Conservation (phyloP, 768 basidiomycete genomes). For the Calocera viscosa region DNA sequence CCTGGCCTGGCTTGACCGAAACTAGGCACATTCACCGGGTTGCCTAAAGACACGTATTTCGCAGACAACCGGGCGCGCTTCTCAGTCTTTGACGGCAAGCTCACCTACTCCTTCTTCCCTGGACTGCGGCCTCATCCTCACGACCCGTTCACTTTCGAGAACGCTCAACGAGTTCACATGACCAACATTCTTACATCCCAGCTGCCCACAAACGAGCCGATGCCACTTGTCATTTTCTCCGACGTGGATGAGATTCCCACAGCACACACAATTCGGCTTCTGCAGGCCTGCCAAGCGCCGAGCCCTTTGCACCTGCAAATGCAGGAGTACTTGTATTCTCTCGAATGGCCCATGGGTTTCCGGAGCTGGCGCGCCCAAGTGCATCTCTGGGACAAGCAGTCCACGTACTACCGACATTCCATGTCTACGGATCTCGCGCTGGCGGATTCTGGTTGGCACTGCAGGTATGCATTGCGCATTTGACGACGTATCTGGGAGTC, state of each 20-base stretch:
- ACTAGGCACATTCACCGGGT: slow-evolving; percentile 42
- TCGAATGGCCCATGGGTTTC: slow-evolving; percentile 43
- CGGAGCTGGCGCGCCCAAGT: slow-evolving; percentile 47
- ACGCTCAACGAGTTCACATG: slow-evolving; percentile 38
- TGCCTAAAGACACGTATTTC: slow-evolving; percentile 43
- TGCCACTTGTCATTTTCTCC: slow-evolving; percentile 45
- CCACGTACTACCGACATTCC: slow-evolving; percentile 36
- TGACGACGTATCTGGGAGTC: not conserved
- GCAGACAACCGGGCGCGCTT: slow-evolving; percentile 37
- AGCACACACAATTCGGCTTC: slow-evolving; percentile 38
- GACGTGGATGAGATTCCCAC: slow-evolving; percentile 54
- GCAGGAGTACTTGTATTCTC: slow-evolving; percentile 50
- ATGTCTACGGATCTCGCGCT: slow-evolving; percentile 38
- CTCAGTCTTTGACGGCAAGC: slow-evolving; percentile 40
- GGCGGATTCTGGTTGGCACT: slow-evolving; percentile 57
- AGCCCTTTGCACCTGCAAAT: slow-evolving; percentile 46
- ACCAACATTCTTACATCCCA: slow-evolving; percentile 34
- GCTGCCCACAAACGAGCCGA: slow-evolving; percentile 25
- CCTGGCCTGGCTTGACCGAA: not conserved
- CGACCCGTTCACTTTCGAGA: slow-evolving; percentile 41
- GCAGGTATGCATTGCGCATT: slow-evolving; percentile 22
- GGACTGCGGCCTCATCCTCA: slow-evolving; percentile 13
- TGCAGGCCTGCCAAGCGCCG: slow-evolving; percentile 43
- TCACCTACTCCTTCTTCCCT: slow-evolving; percentile 39
- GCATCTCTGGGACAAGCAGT: slow-evolving; percentile 34